Evolutionary conservation across 2,329 filamentous ascomycete species (phyloP).

Genomic region (Verticillium nonalfalfae): DNA sequence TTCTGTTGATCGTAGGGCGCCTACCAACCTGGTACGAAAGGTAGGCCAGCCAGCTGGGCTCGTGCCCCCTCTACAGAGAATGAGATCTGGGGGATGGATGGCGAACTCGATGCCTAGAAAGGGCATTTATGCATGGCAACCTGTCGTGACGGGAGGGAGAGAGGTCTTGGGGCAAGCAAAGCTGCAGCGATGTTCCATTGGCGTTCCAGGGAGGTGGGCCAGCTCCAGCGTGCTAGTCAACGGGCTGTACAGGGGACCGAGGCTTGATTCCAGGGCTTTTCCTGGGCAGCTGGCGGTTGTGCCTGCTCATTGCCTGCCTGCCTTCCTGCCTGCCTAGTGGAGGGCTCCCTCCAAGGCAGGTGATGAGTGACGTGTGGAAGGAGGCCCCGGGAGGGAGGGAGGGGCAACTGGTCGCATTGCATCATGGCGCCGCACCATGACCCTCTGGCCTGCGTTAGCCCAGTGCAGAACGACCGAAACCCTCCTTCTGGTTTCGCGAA

Average conservation of each 20-base stretch:
- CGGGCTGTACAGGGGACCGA: not conserved
- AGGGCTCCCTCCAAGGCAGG: not conserved
- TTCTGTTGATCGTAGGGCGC: too few species aligned
- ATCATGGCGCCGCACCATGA: not conserved
- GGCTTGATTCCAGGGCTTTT: too few species aligned
- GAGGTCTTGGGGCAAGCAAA: not conserved
- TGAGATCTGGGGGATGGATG: not conserved
- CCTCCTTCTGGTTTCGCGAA: not conserved
- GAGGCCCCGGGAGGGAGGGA: not conserved
- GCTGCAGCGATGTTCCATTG: not conserved
- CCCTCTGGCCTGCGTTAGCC: not conserved
- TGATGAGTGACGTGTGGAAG: not conserved
- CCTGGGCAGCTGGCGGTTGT: not conserved
- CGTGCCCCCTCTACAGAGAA: too few species aligned
- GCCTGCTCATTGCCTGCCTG: too few species aligned
- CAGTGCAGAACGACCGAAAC: not conserved
- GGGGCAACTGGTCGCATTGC: not conserved
- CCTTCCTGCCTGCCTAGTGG: not conserved
- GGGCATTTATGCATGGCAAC: not conserved
- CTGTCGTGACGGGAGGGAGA: too few species aligned
- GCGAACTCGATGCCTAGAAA: not conserved
- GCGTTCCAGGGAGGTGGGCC: not conserved
- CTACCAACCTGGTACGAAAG: too few species aligned
- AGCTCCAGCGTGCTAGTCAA: too few species aligned
- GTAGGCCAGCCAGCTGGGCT: too few species aligned